Evolutionary conservation across 306 rosid species (phyloP).

Genomic region (Alnus glutinosa): DNA sequence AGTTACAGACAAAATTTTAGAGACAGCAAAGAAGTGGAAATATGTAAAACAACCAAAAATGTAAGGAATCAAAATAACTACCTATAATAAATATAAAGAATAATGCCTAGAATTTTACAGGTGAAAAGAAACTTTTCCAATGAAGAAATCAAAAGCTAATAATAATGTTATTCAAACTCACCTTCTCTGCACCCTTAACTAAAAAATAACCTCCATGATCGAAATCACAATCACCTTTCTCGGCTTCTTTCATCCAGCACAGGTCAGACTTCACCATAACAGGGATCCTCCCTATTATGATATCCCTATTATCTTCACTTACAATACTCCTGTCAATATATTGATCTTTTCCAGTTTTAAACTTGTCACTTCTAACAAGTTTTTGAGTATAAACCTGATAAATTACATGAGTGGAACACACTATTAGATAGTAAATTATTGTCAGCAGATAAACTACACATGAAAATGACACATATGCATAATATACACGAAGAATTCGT

Average conservation of each 20-base stretch:
- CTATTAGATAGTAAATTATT: conserved; percentile 1
- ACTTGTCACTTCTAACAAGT: conserved; percentile 70
- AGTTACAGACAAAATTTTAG: background rate
- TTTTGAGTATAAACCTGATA: conserved; percentile 58
- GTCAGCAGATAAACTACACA: conserved; percentile 3
- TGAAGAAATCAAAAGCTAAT: background rate
- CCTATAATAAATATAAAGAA: no score
- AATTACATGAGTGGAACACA: conserved; percentile 28
- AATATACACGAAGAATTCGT: background rate
- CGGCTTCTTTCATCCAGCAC: conserved; percentile 78
- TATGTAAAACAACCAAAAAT: background rate
- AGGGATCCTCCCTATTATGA: conserved; percentile 74
- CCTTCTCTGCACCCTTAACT: conserved; percentile 95
- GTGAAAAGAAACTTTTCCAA: background rate
- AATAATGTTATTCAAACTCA: conserved; percentile 26
- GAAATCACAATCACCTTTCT: conserved; percentile 79
- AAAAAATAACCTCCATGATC: conserved; percentile 93
- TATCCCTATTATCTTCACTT: conserved; percentile 49
- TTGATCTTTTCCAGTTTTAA: conserved; percentile 77
- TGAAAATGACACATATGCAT: background rate
- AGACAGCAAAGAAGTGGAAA: background rate
- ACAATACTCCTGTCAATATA: conserved; percentile 39
- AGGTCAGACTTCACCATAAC: conserved; percentile 92
- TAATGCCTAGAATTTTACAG: background rate
- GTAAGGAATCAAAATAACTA: no score